These are phyloP conservation scores for Chlorella variabilis DNA, from an alignment of 163 green algal species.

Conservation along the genomic window DNA sequence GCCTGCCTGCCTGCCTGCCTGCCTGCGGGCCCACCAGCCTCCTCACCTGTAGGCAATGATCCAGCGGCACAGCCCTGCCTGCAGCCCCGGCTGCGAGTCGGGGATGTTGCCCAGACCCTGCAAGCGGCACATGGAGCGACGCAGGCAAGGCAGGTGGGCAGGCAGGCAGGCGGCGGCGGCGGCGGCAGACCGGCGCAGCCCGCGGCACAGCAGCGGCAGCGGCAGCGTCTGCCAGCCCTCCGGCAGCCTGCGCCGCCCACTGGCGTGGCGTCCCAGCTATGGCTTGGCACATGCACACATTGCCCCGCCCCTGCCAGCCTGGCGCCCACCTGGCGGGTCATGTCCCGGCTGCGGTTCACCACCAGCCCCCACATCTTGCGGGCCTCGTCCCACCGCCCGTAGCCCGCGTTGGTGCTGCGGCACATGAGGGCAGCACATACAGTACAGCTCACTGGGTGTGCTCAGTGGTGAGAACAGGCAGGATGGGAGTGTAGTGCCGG, in stretches of 20 bases:
- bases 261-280: no score
- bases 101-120: conserved; percentile 3
- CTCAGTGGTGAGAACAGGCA: no score
- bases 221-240: no score
- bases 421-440: not conserved
- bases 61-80: conserved; percentile 65
- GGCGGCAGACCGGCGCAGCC: no score
- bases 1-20: no score
- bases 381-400: conserved; percentile 77
- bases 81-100: not conserved
- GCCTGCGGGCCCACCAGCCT: no score
- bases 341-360: conserved; percentile 41
- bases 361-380: conserved; percentile 58
- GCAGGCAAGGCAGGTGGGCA: not conserved
- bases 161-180: not conserved
- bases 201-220: no score
- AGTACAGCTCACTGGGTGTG: no score
- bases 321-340: conserved; percentile 48
- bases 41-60: conserved; percentile 11
- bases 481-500: no score
- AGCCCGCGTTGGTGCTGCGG: conserved; percentile 54
- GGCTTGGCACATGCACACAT: no score
- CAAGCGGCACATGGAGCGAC: not conserved
- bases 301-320: no score
- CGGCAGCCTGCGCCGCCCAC: no score